These are phyloP conservation scores for Taphrina pruni DNA, from an alignment of 1,139 yeast genomes.

Conservation along the genomic window DNA sequence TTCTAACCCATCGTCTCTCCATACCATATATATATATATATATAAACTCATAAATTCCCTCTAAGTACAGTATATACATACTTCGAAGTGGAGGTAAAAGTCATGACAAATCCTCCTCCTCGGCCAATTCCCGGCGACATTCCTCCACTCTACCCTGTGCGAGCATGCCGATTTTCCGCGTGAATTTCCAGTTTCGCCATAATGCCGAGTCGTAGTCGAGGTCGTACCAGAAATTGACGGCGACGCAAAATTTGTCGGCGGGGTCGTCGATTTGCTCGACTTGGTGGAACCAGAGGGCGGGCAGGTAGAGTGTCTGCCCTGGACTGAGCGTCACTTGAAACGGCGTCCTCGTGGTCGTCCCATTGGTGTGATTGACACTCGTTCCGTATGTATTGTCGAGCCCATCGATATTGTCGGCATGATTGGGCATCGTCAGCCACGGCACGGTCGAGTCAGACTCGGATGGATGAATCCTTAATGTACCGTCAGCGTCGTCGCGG, in stretches of 20 bases:
- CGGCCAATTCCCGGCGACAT: constrained; percentile 23
- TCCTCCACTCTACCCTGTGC: constrained; percentile 10
- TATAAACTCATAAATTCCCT: not conserved
- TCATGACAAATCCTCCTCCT: constrained; percentile 23
- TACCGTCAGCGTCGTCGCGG: not conserved
- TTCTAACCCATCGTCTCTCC: constrained; percentile 2
- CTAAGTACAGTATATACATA: too few species aligned
- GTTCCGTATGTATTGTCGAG: too few species aligned
- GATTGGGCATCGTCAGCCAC: constrained; percentile 23
- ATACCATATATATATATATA: not conserved
- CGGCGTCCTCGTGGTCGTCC: constrained; percentile 1
- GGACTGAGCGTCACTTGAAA: constrained; percentile 50
- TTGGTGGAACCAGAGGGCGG: constrained; percentile 56
- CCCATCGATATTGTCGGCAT: not conserved
- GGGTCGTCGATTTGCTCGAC: constrained; percentile 48
- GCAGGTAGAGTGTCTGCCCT: constrained; percentile 54
- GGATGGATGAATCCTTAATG: not conserved
- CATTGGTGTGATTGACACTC: not conserved
- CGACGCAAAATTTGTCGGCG: constrained; percentile 49
- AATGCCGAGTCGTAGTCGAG: constrained; percentile 44
- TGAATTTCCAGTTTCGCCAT: constrained; percentile 43
- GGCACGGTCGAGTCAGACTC: constrained; percentile 3
- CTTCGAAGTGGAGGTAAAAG: not conserved
- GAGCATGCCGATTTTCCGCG: constrained; percentile 36
- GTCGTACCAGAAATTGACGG: constrained; percentile 54